Evolutionary conservation across 192 early-diverging fungal genomes (phyloP).

Genomic region (Backusella liffmaniae): DNA sequence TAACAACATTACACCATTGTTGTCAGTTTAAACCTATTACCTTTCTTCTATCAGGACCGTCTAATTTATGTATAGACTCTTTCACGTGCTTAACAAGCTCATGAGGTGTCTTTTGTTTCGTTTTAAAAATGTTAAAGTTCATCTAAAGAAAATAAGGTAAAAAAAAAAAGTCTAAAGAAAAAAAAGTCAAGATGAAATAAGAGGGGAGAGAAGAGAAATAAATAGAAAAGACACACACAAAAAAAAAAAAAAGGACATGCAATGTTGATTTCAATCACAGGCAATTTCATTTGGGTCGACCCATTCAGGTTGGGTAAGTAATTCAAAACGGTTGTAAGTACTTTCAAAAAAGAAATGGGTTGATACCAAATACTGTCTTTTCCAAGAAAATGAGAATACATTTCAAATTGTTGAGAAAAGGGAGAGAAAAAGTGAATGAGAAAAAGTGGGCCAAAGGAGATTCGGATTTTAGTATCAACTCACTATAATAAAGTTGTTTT

Average conservation of each 20-base stretch:
- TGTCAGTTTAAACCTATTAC: conserved; percentile 31
- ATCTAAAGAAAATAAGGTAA: conserved; percentile 31
- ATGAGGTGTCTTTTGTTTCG: conserved; percentile 81
- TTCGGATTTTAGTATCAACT: too few species aligned
- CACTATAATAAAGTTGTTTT: too few species aligned
- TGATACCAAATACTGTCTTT: too few species aligned
- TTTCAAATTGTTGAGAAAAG: too few species aligned
- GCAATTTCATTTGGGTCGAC: too few species aligned
- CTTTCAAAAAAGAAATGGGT: too few species aligned
- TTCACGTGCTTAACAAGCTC: conserved; percentile 87
- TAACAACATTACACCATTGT: not conserved
- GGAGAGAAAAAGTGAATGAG: too few species aligned
- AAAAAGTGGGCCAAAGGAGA: too few species aligned
- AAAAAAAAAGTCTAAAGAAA: conserved; percentile 20
- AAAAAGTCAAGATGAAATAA: conserved; percentile 18
- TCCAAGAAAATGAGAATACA: too few species aligned
- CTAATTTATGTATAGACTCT: conserved; percentile 79
- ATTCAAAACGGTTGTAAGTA: too few species aligned
- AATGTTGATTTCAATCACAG: too few species aligned
- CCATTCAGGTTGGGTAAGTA: too few species aligned
- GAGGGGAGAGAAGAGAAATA: conserved; percentile 7
- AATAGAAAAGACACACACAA: conserved; percentile 3
- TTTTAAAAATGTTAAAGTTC: conserved; percentile 76
- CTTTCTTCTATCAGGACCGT: conserved; percentile 69
- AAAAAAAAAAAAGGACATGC: not conserved